phyloP scores from a whole-genome alignment of 2,329 filamentous ascomycete genomes.

The Fusarium irregulare region DNA sequence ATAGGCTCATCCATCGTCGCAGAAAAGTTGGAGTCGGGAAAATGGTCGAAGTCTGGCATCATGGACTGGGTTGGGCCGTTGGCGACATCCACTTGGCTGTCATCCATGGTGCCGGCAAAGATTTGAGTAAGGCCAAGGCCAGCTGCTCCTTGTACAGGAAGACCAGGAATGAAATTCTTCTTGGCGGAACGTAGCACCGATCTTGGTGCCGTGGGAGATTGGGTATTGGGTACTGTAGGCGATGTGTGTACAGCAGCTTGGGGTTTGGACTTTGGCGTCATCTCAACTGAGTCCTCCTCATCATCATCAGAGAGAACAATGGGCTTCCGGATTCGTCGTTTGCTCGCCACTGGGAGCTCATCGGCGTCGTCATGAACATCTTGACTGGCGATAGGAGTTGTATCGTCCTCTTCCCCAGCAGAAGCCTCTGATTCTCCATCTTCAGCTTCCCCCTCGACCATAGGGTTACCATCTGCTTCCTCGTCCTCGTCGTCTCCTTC shows the following conservation, averaged over 20 bases:
- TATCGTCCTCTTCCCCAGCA: constrained; percentile 35
- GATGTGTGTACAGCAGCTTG: constrained; percentile 57
- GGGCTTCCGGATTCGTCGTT: constrained; percentile 64
- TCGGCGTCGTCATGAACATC: constrained; percentile 49
- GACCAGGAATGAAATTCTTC: constrained; percentile 76
- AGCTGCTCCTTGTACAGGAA: constrained; percentile 69
- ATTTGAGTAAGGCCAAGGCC: constrained; percentile 87
- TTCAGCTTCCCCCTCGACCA: constrained; percentile 56
- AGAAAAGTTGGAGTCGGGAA: constrained; percentile 70
- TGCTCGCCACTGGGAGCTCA: constrained; percentile 54
- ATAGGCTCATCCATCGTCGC: constrained; percentile 66
- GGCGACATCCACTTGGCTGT: constrained; percentile 57
- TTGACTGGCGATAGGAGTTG: constrained; percentile 55
- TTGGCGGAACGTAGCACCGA: constrained; percentile 76
- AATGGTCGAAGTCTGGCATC: constrained; percentile 68
- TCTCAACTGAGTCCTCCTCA: constrained; percentile 59
- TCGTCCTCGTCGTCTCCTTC: constrained; percentile 50
- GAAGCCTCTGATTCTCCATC: constrained; percentile 53
- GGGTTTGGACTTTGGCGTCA: constrained; percentile 64
- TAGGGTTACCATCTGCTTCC: constrained; percentile 50
- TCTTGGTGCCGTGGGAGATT: constrained; percentile 67
- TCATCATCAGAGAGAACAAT: constrained; percentile 72
- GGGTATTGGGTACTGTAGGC: constrained; percentile 55
- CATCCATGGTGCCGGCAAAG: constrained; percentile 89
- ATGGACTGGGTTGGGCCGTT: constrained; percentile 57